Evolutionary conservation across 2,329 filamentous ascomycete species (phyloP).

Genomic region (Monilinia fructigena): DNA sequence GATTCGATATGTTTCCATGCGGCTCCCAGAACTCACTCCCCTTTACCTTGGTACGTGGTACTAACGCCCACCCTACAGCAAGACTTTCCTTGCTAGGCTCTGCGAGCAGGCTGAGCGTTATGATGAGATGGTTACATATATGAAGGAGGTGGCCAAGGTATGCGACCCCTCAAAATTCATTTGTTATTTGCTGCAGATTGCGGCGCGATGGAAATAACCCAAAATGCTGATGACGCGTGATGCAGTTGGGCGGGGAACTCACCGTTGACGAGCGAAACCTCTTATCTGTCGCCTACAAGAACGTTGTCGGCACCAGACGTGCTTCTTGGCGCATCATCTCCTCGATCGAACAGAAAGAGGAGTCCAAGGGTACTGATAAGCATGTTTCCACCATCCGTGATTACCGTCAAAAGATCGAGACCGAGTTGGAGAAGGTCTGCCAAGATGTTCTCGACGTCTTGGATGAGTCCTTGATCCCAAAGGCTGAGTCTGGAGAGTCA

Average conservation of each 20-base stretch:
- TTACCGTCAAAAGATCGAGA: constrained; percentile 98
- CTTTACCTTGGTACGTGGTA: constrained; percentile 22
- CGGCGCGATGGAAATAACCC: constrained; percentile 16
- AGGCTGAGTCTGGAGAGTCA: constrained; percentile 94
- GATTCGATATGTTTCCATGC: constrained; percentile 23
- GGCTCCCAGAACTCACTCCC: constrained; percentile 21
- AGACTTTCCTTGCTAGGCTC: constrained; percentile 99
- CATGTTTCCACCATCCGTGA: constrained; percentile 92
- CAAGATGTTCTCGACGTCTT: constrained; percentile 95
- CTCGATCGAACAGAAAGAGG: constrained; percentile 99
- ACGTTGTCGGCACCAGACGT: constrained; percentile 96
- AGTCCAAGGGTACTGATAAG: constrained; percentile 96
- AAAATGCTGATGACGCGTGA: constrained; percentile 32
- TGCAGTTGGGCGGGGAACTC: constrained; percentile 67
- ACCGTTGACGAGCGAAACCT: constrained; percentile 98
- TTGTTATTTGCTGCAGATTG: constrained; percentile 24
- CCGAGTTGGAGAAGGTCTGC: constrained; percentile 96
- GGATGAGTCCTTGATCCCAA: constrained; percentile 89
- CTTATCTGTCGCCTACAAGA: constrained; percentile 99
- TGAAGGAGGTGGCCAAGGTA: constrained; percentile 99
- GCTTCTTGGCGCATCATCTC: constrained; percentile 99
- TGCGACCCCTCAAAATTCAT: constrained; percentile 33
- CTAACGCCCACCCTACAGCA: constrained; percentile 57
- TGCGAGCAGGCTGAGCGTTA: constrained; percentile 99
- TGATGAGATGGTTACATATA: constrained; percentile 99